Evolutionary conservation across 352 stramenopile genomes (phyloP), one percentile per base, ranked within the genome.

Genomic region (Thraustochytrium aureum): DNA sequence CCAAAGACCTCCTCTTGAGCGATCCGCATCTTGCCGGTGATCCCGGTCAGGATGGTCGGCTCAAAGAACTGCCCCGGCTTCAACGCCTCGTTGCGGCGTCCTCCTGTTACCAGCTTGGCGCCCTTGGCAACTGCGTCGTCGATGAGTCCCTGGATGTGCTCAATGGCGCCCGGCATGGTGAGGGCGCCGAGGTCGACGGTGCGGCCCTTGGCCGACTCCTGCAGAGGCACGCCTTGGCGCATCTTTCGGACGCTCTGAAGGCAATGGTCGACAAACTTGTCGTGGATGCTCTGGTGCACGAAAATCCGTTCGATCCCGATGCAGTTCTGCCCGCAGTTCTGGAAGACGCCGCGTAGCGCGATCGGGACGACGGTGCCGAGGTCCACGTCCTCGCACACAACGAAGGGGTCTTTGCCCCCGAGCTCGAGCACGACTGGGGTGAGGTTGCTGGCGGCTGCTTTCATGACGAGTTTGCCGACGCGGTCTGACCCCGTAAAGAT

Each of bases 361-460:
- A 89, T 93, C 2, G 87, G 88, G 61, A 93, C 73, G 12, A 89
- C 72, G 12, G 42, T 66, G 74, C 93, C 87, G 2, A 95, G 69
- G 26, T 92, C 85, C 32, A 88, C 87, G 86, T 94, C 90, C 42
- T 94, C 88, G 72, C 85, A 89, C 73, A 96, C 87, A 0, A 95
- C 87, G 86, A 95, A 91, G 33, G 90, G 89, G 85, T 89, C 87
- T 82, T 91, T 91, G 41, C 92, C 92, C n/a, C 92, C 92, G 14
- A 97, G 89, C 82, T 97, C 92, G 0, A 97, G 84, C 32, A 96
- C 88, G 6, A 92, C 91, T 0, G 92, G 92, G 64, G 95, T 99
- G 22, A 98, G 88, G 66, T 86, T 85, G 35, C 87, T 81, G n/a
- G 87, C 84, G 4, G 89, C 89, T 33, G 81, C 86, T 54, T 85